These are phyloP conservation scores for Komagataella pseudopastoris DNA, from an alignment of 805 yeast genomes.

Conservation along the genomic window DNA sequence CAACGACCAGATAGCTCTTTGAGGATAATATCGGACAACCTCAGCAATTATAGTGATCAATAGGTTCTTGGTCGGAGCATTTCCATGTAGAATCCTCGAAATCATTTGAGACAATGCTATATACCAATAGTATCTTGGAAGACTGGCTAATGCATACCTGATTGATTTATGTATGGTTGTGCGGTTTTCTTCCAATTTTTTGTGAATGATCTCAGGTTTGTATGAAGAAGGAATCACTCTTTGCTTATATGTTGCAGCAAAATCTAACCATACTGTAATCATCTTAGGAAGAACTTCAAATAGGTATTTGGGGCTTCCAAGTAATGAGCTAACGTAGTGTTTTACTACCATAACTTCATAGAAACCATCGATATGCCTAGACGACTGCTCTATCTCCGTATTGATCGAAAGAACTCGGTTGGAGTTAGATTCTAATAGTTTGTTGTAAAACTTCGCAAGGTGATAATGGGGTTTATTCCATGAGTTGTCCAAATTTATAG, in stretches of 20 bases:
- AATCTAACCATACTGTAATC: conserved; percentile 86
- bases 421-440: conserved; percentile 46
- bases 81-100: conserved; percentile 61
- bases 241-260: conserved; percentile 27
- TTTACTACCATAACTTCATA: conserved; percentile 42
- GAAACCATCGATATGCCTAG: conserved; percentile 27
- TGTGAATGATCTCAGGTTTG: conserved; percentile 11
- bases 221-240: conserved; percentile 12
- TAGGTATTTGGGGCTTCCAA: conserved; percentile 48
- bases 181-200: conserved; percentile 22
- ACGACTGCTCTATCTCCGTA: conserved; percentile 7
- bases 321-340: conserved; percentile 44
- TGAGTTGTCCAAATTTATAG: conserved; percentile 35
- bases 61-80: conserved; percentile 37
- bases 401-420: background rate
- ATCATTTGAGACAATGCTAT: conserved; percentile 76
- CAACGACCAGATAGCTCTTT: conserved; percentile 77
- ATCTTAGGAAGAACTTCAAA: conserved; percentile 75
- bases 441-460: conserved; percentile 68
- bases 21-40: conserved; percentile 57
- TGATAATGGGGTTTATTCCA: conserved; percentile 78
- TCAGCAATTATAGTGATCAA: conserved; percentile 43
- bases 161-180: conserved; percentile 35
- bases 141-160: conserved; percentile 23
- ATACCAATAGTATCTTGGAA: conserved; percentile 59